Conservation (phyloP, 2,329 filamentous ascomycete genomes). For the Arthrobotrys megalospora region DNA sequence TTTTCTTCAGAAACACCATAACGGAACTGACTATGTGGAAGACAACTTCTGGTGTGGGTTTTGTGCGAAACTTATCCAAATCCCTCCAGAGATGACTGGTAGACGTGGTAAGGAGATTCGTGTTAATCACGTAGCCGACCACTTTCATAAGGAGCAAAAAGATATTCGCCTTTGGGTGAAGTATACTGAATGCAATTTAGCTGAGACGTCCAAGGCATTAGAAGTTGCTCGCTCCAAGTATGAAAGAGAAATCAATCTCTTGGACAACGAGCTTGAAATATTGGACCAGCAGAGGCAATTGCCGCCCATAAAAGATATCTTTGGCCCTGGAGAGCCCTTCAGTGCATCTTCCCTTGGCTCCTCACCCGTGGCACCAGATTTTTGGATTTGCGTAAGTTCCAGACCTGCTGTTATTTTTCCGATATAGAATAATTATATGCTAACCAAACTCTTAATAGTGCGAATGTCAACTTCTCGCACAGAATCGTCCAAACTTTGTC, state of each 20-base stretch:
- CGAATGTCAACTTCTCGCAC: conserved; percentile 52
- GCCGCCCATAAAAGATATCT: conserved; percentile 50
- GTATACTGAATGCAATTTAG: conserved; percentile 40
- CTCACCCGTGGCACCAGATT: conserved; percentile 32
- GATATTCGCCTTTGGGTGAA: conserved; percentile 57
- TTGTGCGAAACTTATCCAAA: conserved; percentile 74
- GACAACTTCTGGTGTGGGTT: conserved; percentile 89
- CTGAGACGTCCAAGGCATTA: conserved; percentile 33
- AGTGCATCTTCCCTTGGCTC: conserved; percentile 25
- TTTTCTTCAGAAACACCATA: conserved; percentile 72
- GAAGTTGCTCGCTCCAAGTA: conserved; percentile 28
- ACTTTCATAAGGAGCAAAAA: conserved; percentile 69
- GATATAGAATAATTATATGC: background rate
- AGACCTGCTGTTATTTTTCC: background rate
- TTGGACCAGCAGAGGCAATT: conserved; percentile 39
- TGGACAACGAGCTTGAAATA: conserved; percentile 36
- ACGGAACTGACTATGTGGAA: conserved; percentile 76
- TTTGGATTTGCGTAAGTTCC: conserved; percentile 58
- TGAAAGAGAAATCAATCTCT: conserved; percentile 34
- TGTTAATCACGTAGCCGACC: conserved; percentile 82
- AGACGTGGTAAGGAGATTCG: conserved; percentile 71
- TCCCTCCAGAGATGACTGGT: conserved; percentile 72
- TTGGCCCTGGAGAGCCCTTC: conserved; percentile 47
- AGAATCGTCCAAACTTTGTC: conserved; percentile 44
- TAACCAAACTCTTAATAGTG: conserved; percentile 33